phyloP scores from a whole-genome alignment of 2,329 filamentous ascomycete species.

The Arthrocladium fulminans region DNA sequence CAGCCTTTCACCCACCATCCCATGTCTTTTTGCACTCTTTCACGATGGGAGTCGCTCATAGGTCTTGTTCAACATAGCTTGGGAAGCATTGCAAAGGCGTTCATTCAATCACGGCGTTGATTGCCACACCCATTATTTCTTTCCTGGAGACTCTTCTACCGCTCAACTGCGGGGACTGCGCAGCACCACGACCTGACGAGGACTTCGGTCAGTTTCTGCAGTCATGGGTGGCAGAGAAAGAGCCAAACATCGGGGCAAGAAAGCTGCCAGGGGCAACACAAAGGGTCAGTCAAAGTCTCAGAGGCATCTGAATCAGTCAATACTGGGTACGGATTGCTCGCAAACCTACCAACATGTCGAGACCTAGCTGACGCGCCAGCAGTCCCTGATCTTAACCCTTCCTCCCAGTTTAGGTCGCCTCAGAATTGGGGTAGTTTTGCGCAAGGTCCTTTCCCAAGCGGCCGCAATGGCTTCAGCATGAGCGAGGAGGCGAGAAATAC shows the following conservation, averaged over 20 bases:
- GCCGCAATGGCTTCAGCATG: constrained; percentile 35
- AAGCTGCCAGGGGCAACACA: constrained; percentile 12
- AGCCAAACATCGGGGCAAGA: constrained; percentile 17
- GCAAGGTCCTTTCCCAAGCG: constrained; percentile 20
- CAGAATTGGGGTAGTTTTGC: constrained; percentile 10
- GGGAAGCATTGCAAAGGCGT: neutral
- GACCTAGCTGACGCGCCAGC: constrained; percentile 5
- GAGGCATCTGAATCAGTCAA: constrained; percentile 11
- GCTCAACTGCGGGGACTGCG: neutral
- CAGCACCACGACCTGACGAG: neutral
- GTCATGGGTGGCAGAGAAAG: constrained; percentile 20
- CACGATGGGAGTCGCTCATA: neutral
- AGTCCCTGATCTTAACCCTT: constrained; percentile 12
- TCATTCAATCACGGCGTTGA: no score
- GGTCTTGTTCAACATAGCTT: neutral
- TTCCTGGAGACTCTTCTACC: no score
- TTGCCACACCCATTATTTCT: no score
- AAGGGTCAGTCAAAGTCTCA: constrained; percentile 14
- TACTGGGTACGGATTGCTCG: constrained; percentile 10
- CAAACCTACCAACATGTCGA: neutral
- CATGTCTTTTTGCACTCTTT: neutral
- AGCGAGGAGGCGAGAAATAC: constrained; percentile 52
- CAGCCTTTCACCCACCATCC: neutral
- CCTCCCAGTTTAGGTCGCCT: neutral
- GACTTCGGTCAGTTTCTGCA: neutral